A percentile compares a stretch with the other conserved stretches of the same genome.
phyloP scores from a whole-genome alignment of 2,329 filamentous ascomycete species.

The Stagonosporopsis cucurbitacearum region DNA sequence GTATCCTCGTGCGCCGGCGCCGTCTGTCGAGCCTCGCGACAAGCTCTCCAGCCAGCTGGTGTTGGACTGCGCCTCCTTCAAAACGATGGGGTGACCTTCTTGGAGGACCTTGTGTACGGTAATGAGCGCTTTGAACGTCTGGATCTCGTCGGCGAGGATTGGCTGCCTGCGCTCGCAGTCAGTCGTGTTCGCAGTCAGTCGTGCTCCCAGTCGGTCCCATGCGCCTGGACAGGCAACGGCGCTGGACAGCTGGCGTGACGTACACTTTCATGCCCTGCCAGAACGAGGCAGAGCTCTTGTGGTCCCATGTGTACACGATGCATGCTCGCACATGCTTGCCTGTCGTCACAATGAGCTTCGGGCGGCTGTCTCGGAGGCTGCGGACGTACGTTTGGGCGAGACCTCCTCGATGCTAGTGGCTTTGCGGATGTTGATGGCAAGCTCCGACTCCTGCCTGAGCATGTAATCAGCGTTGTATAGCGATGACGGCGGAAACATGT shows the following conservation, averaged over 20 bases:
- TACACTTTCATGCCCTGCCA: conserved; percentile 99
- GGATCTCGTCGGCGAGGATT: conserved; percentile 96
- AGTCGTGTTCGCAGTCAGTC: conserved; percentile 27
- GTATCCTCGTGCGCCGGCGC: conserved; percentile 87
- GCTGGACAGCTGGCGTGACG: conserved; percentile 39
- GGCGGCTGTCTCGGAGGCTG: conserved; percentile 9
- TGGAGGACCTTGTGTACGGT: conserved; percentile 97
- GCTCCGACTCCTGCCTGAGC: conserved; percentile 65
- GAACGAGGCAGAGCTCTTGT: conserved; percentile 93
- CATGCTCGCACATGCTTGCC: conserved; percentile 96
- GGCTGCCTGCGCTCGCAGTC: conserved; percentile 71
- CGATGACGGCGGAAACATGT: neutral
- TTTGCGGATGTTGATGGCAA: conserved; percentile 71
- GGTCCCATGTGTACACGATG: conserved; percentile 99
- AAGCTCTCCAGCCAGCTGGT: conserved; percentile 91
- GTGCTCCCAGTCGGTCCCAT: neutral
- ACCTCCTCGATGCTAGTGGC: conserved; percentile 71
- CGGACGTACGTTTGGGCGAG: conserved; percentile 66
- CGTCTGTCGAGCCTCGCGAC: conserved; percentile 75
- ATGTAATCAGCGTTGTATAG: conserved; percentile 3
- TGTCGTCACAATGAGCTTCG: conserved; percentile 47
- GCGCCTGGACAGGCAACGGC: neutral
- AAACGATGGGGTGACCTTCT: conserved; percentile 86
- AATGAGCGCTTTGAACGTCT: conserved; percentile 98
- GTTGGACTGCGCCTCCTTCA: conserved; percentile 89